Evolutionary conservation across 495 filamentous ascomycete species (phyloP).

Genomic region (Venustampulla echinocandica): DNA sequence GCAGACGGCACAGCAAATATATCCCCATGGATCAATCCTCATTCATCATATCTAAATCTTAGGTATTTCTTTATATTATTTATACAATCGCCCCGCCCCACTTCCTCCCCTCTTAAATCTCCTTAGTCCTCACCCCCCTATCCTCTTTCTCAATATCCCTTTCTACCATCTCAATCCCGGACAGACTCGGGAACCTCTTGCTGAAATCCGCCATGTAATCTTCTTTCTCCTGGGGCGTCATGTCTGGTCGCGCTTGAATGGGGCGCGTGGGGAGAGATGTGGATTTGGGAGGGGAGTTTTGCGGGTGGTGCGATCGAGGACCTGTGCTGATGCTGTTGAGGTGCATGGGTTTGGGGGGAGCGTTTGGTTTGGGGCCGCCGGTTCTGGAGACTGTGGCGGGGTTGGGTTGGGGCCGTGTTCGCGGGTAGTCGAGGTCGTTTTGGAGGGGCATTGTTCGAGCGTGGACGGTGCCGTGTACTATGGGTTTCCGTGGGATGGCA

Average conservation of each 20-base stretch:
- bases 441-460: constrained; percentile 7
- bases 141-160: constrained; percentile 26
- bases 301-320: constrained; percentile 3
- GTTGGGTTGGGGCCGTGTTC: constrained; percentile 6
- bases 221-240: constrained; percentile 30
- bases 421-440: constrained; percentile 13
- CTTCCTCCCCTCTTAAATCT: too few species aligned
- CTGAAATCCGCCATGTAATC: constrained; percentile 59
- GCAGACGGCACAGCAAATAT: too few species aligned
- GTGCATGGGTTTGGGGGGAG: constrained; percentile 44
- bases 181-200: constrained; percentile 72
- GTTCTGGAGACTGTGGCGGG: constrained; percentile 17
- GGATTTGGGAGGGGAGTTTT: constrained; percentile 8
- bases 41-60: too few species aligned
- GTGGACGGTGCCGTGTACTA: constrained; percentile 18
- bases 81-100: too few species aligned
- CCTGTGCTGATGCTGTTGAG: constrained; percentile 39
- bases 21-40: too few species aligned
- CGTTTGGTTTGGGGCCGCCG: constrained; percentile 25
- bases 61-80: too few species aligned
- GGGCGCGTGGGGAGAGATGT: neutral
- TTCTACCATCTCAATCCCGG: constrained; percentile 75
- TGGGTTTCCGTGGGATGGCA: constrained; percentile 28
- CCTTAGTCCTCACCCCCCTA: too few species aligned
- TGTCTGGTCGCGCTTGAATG: constrained; percentile 8